Percentiles rank a stretch among this genome's conserved stretches.
These are phyloP conservation scores for Tylopilus sp. DNA, from an alignment of 768 basidiomycete species.

Conservation along the genomic window DNA sequence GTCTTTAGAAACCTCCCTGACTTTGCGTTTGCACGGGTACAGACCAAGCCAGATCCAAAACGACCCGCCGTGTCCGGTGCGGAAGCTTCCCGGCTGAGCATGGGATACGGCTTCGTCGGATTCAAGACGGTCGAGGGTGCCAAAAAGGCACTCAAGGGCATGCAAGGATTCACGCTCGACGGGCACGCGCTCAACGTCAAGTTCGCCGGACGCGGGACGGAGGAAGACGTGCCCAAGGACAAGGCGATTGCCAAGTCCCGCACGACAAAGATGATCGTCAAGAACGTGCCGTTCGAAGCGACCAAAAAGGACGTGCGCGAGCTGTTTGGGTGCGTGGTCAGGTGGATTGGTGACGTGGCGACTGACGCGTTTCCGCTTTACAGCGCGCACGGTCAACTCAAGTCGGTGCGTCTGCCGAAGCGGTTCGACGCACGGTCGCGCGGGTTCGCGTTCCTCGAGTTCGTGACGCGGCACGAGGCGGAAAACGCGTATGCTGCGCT, in stretches of 20 bases:
- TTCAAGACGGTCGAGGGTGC: conserved; percentile 78
- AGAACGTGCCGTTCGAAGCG: conserved; percentile 97
- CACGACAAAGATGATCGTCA: conserved; percentile 94
- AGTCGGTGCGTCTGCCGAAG: conserved; percentile 90
- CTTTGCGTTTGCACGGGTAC: conserved; percentile 84
- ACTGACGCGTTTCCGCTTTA: not conserved
- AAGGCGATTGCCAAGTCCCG: conserved; percentile 46
- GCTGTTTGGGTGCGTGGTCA: conserved; percentile 73
- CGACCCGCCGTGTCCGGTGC: conserved; percentile 36
- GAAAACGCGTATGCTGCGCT: conserved; percentile 84
- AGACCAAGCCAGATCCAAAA: conserved; percentile 88
- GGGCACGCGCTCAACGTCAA: conserved; percentile 81
- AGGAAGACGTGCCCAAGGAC: conserved; percentile 49
- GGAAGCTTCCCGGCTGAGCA: conserved; percentile 62
- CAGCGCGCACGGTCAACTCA: conserved; percentile 88
- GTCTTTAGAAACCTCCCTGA: conserved; percentile 73
- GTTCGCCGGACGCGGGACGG: conserved; percentile 79
- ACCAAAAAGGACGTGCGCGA: conserved; percentile 89
- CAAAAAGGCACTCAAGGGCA: conserved; percentile 65
- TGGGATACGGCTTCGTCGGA: conserved; percentile 97
- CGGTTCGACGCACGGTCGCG: conserved; percentile 86
- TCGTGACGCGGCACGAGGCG: conserved; percentile 85
- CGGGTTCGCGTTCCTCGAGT: conserved; percentile 97
- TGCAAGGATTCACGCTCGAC: conserved; percentile 82
- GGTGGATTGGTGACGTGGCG: not conserved